Conservation (phyloP, 2,329 filamentous ascomycete species). For the Xylaria sp. region DNA sequence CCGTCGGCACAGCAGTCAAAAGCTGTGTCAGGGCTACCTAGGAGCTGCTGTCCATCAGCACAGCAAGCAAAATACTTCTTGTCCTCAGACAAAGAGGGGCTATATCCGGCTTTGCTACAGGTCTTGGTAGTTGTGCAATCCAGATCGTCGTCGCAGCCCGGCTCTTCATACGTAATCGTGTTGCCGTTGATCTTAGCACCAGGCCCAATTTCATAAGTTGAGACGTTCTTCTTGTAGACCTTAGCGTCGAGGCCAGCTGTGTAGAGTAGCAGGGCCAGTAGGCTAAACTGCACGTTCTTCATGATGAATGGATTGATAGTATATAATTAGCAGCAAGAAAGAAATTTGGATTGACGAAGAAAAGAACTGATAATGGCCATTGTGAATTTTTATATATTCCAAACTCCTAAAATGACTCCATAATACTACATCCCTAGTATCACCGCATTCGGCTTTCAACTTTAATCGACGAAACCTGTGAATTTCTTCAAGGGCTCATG, state of each 20-base stretch:
- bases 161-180: constrained; percentile 25
- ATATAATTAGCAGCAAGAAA: background rate
- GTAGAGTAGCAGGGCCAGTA: constrained; percentile 20
- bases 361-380: background rate
- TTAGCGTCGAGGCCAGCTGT: constrained; percentile 19
- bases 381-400: constrained; percentile 20
- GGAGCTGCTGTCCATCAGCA: constrained; percentile 26
- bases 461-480: background rate
- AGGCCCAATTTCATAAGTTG: constrained; percentile 27
- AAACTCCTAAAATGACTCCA: background rate
- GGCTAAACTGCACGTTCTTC: constrained; percentile 24
- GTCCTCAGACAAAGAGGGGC: constrained; percentile 22
- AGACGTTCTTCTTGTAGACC: constrained; percentile 22
- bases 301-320: constrained; percentile 15
- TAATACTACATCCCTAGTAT: background rate
- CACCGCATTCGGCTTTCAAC: constrained; percentile 7
- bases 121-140: constrained; percentile 20
- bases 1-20: constrained; percentile 35
- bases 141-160: constrained; percentile 21
- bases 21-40: constrained; percentile 24
- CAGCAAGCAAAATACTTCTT: constrained; percentile 35
- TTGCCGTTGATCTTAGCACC: constrained; percentile 23
- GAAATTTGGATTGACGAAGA: background rate
- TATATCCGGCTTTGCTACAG: constrained; percentile 22
- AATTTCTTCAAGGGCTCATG: background rate